Evolutionary conservation across 2,329 filamentous ascomycete genomes (phyloP).

Genomic region (Arthrobotrys entomopaga): DNA sequence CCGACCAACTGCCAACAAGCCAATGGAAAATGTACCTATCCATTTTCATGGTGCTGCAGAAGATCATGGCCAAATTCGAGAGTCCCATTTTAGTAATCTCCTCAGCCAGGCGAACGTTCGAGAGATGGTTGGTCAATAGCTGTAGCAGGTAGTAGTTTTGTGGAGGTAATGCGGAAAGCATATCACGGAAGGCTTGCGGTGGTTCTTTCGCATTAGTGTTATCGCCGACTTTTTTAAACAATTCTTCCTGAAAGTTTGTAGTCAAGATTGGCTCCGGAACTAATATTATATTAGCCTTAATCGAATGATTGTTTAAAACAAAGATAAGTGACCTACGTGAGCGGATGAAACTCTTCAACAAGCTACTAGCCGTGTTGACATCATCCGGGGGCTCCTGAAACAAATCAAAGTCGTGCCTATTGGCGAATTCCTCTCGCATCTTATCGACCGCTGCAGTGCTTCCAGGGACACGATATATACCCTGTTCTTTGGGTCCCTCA

Average conservation of each 20-base stretch:
- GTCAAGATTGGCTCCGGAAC: slow-evolving; percentile 59
- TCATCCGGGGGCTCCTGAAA: slow-evolving; percentile 59
- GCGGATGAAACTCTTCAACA: slow-evolving; percentile 59
- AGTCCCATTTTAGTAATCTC: slow-evolving; percentile 59
- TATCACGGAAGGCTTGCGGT: slow-evolving; percentile 58
- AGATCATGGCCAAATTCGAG: slow-evolving; percentile 59
- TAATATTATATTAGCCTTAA: slow-evolving; percentile 24
- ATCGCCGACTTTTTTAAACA: slow-evolving; percentile 59
- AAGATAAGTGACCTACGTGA: slow-evolving; percentile 46
- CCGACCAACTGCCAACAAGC: slow-evolving; percentile 58
- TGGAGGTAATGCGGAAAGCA: slow-evolving; percentile 58
- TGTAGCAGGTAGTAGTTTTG: slow-evolving; percentile 59
- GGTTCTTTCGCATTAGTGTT: slow-evolving; percentile 57
- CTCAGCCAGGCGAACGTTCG: slow-evolving; percentile 57
- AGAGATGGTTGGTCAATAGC: slow-evolving; percentile 58
- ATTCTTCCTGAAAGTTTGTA: slow-evolving; percentile 57
- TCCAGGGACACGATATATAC: slow-evolving; percentile 59
- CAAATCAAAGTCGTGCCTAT: slow-evolving; percentile 58
- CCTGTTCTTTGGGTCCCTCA: slow-evolving; percentile 58
- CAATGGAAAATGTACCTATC: slow-evolving; percentile 59
- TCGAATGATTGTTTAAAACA: background rate
- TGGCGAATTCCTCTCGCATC: slow-evolving; percentile 58
- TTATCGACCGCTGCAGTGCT: slow-evolving; percentile 59
- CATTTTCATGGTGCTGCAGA: slow-evolving; percentile 59
- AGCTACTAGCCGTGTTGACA: slow-evolving; percentile 59